A percentile compares a stretch with the other conserved stretches of the same genome.
Evolutionary conservation across 2,329 filamentous ascomycete species (phyloP).

Genomic region (Thelonectria rubi): DNA sequence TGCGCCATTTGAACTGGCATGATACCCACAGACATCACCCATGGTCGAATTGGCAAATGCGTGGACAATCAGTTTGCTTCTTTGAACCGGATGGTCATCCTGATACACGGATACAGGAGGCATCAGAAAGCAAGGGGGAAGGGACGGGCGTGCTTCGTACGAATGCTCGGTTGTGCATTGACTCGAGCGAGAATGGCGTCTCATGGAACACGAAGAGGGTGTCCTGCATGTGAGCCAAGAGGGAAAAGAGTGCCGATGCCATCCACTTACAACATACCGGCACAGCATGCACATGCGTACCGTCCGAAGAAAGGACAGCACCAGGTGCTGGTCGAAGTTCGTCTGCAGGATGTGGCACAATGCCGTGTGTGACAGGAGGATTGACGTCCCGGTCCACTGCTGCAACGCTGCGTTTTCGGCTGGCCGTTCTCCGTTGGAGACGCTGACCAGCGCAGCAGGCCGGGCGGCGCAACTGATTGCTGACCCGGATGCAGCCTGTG

Average conservation of each 20-base stretch:
- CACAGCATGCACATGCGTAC: too few relatives aligned
- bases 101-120: not conserved
- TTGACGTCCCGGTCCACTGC: conserved; percentile 24
- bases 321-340: conserved; percentile 32
- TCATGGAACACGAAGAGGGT: conserved; percentile 22
- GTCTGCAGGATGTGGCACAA: conserved; percentile 30
- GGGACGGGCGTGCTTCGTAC: conserved; percentile 1
- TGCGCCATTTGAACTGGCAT: conserved; percentile 12
- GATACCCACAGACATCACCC: conserved; percentile 7
- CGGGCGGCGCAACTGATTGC: conserved; percentile 28
- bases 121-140: not conserved
- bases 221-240: conserved; percentile 37
- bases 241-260: conserved; percentile 38
- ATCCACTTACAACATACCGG: conserved; percentile 35
- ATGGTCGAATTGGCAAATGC: not conserved
- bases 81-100: not conserved
- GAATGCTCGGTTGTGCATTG: not conserved
- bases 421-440: conserved; percentile 24
- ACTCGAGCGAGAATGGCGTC: conserved; percentile 20
- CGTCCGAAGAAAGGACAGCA: too few relatives aligned
- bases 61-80: conserved; percentile 2
- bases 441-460: conserved; percentile 24
- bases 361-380: conserved; percentile 34
- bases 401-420: conserved; percentile 24
- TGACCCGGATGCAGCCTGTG: conserved; percentile 29